phyloP scores from a whole-genome alignment of 1,284 basidiomycete species.

The Heterobasidion parviporum region DNA sequence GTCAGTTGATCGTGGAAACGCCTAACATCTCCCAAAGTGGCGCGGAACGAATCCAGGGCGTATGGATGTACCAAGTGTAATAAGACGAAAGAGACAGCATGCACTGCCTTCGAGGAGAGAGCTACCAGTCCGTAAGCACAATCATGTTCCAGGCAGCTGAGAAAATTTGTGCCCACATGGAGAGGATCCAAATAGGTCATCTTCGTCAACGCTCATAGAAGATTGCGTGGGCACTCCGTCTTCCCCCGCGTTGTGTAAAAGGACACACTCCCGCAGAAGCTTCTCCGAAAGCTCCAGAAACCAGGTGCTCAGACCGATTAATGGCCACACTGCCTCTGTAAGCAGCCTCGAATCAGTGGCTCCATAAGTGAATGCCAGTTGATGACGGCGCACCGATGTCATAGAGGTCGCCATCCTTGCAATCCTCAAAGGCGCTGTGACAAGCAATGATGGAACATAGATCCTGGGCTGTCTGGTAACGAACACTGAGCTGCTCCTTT shows the following conservation, averaged over 20 bases:
- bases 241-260: conserved; percentile 22
- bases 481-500: conserved; percentile 27
- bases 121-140: neutral
- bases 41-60: conserved; percentile 39
- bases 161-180: too few relatives aligned
- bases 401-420: conserved; percentile 63
- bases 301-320: conserved; percentile 54
- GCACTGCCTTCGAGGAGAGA: conserved; percentile 1
- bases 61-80: conserved; percentile 56
- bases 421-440: conserved; percentile 57
- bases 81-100: conserved; percentile 30
- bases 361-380: neutral
- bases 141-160: too few relatives aligned
- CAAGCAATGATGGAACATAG: conserved; percentile 54
- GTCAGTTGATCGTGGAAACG: conserved; percentile 45
- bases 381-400: conserved; percentile 6
- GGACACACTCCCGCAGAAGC: conserved; percentile 55
- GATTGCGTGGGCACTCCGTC: neutral
- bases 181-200: neutral
- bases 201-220: too few relatives aligned
- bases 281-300: conserved; percentile 50
- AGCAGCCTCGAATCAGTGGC: neutral
- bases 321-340: conserved; percentile 61
- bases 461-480: conserved; percentile 52
- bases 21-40: conserved; percentile 46